These are phyloP conservation scores for Rhodotorula diobovata DNA, from an alignment of 768 basidiomycete genomes.

Conservation along the genomic window DNA sequence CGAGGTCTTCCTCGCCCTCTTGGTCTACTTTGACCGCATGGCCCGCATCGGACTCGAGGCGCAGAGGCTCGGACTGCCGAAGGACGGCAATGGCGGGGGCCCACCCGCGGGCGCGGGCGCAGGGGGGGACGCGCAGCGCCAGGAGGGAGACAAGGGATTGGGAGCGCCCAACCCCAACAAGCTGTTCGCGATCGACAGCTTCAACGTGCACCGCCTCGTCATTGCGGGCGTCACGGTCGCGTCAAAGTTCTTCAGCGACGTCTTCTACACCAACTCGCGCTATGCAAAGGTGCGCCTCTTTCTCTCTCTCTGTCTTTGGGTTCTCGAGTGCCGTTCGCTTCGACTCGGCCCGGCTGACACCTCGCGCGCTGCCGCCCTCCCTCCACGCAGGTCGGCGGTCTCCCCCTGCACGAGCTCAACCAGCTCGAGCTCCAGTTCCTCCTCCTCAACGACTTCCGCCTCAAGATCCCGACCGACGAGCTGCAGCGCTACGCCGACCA, in stretches of 20 bases:
- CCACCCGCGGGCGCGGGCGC: background rate
- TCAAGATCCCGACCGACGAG: constrained; percentile 80
- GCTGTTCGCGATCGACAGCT: constrained; percentile 88
- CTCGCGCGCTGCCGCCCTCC: background rate
- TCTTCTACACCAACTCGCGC: constrained; percentile 97
- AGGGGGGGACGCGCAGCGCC: background rate
- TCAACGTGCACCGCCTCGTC: constrained; percentile 91
- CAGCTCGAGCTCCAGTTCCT: constrained; percentile 96
- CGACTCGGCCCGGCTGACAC: too few species aligned
- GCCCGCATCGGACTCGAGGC: constrained; percentile 44
- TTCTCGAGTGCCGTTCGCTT: background rate
- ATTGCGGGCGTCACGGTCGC: constrained; percentile 99
- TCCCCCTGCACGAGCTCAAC: constrained; percentile 87
- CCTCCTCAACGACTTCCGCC: constrained; percentile 86
- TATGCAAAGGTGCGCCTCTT: constrained; percentile 77
- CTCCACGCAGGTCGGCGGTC: constrained; percentile 87
- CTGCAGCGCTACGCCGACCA: constrained; percentile 94
- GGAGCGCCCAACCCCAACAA: constrained; percentile 44
- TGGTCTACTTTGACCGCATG: constrained; percentile 99
- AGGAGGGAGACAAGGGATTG: too few species aligned
- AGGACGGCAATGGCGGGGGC: background rate
- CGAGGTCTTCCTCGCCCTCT: constrained; percentile 86
- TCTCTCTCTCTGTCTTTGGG: background rate
- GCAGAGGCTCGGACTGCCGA: constrained; percentile 24
- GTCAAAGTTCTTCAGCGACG: constrained; percentile 96